Evolutionary conservation across 2,329 filamentous ascomycete species (phyloP), one percentile per base, ranked within the genome.

Genomic region (Monosporascus cannonballus): DNA sequence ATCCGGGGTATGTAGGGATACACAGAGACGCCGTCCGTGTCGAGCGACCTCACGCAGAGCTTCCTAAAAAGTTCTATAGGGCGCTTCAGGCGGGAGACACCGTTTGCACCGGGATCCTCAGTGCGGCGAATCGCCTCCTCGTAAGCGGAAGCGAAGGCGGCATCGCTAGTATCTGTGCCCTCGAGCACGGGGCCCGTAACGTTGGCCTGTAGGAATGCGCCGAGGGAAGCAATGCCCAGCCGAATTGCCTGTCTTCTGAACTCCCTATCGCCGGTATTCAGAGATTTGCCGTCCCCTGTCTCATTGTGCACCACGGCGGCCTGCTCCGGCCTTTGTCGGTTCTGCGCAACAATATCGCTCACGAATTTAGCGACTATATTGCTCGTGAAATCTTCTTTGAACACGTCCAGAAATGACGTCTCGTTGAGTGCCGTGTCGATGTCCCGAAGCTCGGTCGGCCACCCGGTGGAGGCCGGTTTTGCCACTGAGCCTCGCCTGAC

Each of bases 1-100:
- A 96, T 77, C 58, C 88, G 81, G 1, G 92, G 90, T 20, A 91
- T 91, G 53, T 96, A 79, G 47, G 86, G 83, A 69, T 97, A 99
- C 0, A 89, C 87, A 0, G 89, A 86, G 46, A 95, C 86, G 11
- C 94, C 94, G 67, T 99, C 94, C 1, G 90, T 78, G 24, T 86
- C 83, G 8, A 97, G 76, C 17, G 81, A 81, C 2, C 72, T 71
- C n/a, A 96, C 74, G 49, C 91, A 83, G n/a, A 59, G 44, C 3
- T 49, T 55, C 41, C 64, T 61, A 18, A 68, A 55, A 30, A 18
- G 45, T n/a, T 55, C 53, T 39, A 66, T 59, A 0, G 56, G 24
- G 38, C 2, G 47, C 30, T 49, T 58, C 48, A n/a, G 17, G 3
- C 18, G 41, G 39, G 14, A 20, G 17, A 17, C 22, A 27, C 15